These are phyloP conservation scores for Biscutella laevigata DNA, from an alignment of 441 rosid genomes.

Conservation along the genomic window DNA sequence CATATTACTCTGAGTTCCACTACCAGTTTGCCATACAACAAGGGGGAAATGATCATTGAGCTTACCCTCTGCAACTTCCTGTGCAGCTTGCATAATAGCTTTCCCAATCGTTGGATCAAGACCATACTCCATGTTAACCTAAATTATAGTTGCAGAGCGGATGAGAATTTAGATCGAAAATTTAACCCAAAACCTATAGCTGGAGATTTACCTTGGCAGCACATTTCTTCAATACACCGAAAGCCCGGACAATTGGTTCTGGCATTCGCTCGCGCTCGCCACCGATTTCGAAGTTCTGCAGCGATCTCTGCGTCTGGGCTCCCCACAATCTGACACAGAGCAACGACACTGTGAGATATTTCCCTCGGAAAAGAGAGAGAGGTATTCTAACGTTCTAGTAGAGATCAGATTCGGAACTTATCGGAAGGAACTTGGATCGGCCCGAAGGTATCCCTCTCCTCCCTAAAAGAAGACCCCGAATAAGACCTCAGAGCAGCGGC, in stretches of 20 bases:
- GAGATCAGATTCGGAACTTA: conserved; percentile 40
- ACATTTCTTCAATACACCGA: conserved; percentile 80
- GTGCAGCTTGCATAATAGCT: conserved; percentile 86
- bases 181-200: background rate
- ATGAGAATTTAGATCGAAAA: background rate
- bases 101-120: conserved; percentile 79
- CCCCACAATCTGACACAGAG: conserved; percentile 64
- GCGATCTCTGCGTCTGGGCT: conserved; percentile 89
- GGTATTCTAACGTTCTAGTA: background rate
- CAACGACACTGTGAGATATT: background rate
- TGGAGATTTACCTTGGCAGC: conserved; percentile 60
- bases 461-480: conserved; percentile 62
- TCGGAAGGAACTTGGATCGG: conserved; percentile 81
- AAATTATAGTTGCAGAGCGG: background rate
- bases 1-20: conserved; percentile 99
- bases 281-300: conserved; percentile 88
- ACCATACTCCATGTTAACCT: conserved; percentile 90
- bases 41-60: conserved; percentile 84
- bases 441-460: conserved; percentile 88
- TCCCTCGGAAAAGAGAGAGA: background rate
- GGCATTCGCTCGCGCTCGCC: conserved; percentile 92
- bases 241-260: conserved; percentile 84
- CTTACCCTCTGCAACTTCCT: conserved; percentile 89
- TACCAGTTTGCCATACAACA: conserved; percentile 97
- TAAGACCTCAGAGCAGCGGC: conserved; percentile 42